A percentile compares a stretch with the other conserved stretches of the same genome.
phyloP scores from a whole-genome alignment of 2,329 filamentous ascomycete genomes.

The Orbilia blumenaviensis region DNA sequence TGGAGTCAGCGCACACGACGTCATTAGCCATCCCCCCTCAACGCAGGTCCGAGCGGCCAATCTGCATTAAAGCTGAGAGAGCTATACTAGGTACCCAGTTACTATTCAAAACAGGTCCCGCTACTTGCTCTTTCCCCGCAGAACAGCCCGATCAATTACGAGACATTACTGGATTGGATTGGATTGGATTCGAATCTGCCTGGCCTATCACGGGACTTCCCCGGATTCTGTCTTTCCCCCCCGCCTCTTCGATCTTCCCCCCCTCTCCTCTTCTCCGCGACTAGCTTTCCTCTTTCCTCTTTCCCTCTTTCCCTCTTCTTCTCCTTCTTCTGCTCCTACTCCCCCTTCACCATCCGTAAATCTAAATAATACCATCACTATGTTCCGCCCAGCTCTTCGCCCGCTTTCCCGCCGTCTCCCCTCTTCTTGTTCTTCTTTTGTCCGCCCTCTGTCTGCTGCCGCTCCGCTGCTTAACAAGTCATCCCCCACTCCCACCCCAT shows the following conservation, averaged over 20 bases:
- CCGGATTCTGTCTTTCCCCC: too few relatives aligned
- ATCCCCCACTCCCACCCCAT: slow-evolving; percentile 76
- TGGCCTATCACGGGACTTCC: slow-evolving; percentile 44
- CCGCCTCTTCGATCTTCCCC: too few relatives aligned
- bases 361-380: slow-evolving; percentile 22
- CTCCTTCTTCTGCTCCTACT: neutral
- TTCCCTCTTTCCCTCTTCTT: slow-evolving; percentile 13
- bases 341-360: neutral
- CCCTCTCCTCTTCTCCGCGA: slow-evolving; percentile 14
- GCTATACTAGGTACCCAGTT: too few relatives aligned
- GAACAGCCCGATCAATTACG: too few relatives aligned
- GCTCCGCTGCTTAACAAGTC: slow-evolving; percentile 54
- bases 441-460: slow-evolving; percentile 53
- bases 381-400: slow-evolving; percentile 38
- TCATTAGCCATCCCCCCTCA: too few relatives aligned
- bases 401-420: slow-evolving; percentile 36
- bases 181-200: neutral
- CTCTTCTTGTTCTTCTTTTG: slow-evolving; percentile 27
- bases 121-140: too few relatives aligned
- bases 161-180: too few relatives aligned
- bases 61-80: too few relatives aligned
- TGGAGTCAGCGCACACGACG: neutral
- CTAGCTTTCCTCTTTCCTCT: neutral
- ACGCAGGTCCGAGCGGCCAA: neutral
- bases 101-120: too few relatives aligned